Base-by-base conservation (phyloP, 164 flowering plant genomes). In the Amborella trichopoda region DNA sequence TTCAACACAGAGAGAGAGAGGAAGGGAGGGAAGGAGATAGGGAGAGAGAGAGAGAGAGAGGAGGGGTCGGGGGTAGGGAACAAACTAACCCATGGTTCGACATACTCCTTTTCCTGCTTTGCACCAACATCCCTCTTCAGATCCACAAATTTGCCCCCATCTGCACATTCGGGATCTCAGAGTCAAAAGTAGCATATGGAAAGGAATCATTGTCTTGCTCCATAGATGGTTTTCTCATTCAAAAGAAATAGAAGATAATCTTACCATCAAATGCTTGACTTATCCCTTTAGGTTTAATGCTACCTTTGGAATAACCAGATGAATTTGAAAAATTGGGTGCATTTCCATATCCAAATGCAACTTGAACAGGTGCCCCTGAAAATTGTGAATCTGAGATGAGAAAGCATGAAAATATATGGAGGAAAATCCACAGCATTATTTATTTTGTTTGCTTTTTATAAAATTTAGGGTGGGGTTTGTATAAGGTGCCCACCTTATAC, bases 261-360 rank as follows among this genome's bases (percentile, higher is more conserved):
- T n/a, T 8, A 37, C 22, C 33, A 26, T 44, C 24, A n/a, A 20
- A 48, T 28, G 25, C 40, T 33, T 18, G 5, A 37, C 19, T 8
- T 37, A 21, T 6, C 19, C n/a, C 19, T 8, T 6, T 37, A 21
- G 12, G 2, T 37, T 8, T n/a, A n/a, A n/a, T 34, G 21, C 48
- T 43, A 17, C 45, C 26, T n/a, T 38, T 41, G n/a, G 23, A 10
- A 26, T 27, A 53, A 17, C 26, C 62, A 6, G 60, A 49, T 50
- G 16, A 14, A 13, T 64, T 67, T 48, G 70, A 52, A 72, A 65
- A 68, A 38, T 67, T 23, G 11, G 69, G 13, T 51, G 68, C n/a
- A 41, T 49, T 52, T 9, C 68, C 76, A 46, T 53, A 58, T 24
- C 66, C 70, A 63, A 80, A 81, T 40, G 75, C 71, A 58, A 74